Conservation (phyloP, 2,329 filamentous ascomycete species). For the Colletotrichum chlorophyti region DNA sequence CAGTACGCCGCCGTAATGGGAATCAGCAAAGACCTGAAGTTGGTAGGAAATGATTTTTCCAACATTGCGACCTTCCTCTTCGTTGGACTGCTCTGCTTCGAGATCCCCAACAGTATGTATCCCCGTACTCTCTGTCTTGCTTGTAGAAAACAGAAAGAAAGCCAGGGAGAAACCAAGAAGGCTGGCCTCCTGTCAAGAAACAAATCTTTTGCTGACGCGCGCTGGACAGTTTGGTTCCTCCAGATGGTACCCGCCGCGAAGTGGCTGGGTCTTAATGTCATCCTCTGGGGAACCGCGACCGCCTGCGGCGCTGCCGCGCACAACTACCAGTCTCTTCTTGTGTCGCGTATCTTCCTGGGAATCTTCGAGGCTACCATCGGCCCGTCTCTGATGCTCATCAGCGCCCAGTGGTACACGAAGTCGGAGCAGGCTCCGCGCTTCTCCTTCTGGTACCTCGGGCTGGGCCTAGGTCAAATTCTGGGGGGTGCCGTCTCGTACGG, state of each 20-base stretch:
- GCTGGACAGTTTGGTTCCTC: conserved; percentile 64
- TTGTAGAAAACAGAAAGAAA: not conserved
- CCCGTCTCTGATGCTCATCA: conserved; percentile 67
- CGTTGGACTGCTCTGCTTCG: conserved; percentile 65
- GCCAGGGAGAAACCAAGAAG: not conserved
- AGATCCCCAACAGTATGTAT: conserved; percentile 61
- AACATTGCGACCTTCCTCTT: conserved; percentile 69
- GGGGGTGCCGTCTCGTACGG: conserved; percentile 54
- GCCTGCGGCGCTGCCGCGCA: conserved; percentile 59
- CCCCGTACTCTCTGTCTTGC: conserved; percentile 25
- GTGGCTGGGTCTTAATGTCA: conserved; percentile 65
- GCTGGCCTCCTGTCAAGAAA: not conserved
- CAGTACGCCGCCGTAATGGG: conserved; percentile 74
- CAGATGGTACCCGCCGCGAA: conserved; percentile 67
- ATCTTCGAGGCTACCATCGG: conserved; percentile 67
- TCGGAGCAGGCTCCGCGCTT: conserved; percentile 65
- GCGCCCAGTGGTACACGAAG: conserved; percentile 64
- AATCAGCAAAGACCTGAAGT: conserved; percentile 58
- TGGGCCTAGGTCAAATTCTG: conserved; percentile 64
- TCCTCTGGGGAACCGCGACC: conserved; percentile 64
- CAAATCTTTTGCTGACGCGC: not conserved
- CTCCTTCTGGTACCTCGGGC: conserved; percentile 66
- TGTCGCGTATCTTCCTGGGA: conserved; percentile 63
- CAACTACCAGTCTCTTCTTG: conserved; percentile 60
- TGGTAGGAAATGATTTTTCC: conserved; percentile 67